Base-by-base conservation (phyloP, 2,329 filamentous ascomycete species). In the Cryphonectria japonica region DNA sequence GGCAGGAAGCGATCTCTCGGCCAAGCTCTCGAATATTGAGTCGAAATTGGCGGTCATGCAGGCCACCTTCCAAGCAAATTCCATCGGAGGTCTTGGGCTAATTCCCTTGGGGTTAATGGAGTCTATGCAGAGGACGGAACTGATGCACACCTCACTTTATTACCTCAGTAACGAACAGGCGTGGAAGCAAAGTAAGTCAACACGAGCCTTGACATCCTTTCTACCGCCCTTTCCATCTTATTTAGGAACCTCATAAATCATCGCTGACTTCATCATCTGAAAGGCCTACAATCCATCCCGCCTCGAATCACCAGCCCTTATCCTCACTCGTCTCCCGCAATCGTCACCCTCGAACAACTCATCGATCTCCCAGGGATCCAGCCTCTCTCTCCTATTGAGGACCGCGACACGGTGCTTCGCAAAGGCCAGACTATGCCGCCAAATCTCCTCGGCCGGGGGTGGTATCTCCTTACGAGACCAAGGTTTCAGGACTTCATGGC, bases 401-500 rank as follows among this genome's bases (percentile, higher is more conserved):
- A 64, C 6, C 61, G 61, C 61, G 61, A 67, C 34, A 37, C 50
- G 50, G 39, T 67, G n/a, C 65, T n/a, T 32, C 11, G 43, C 9
- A 67, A 67, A 43, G 50, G 65, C 6, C 65, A 67, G 52, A 60
- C 22, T 52, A 67, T 67, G 50, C 32, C 65, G 32, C 65, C n/a
- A 43, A 32, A 59, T 16, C 54, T 59, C 16, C 64, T 66, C 14
- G 64, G 64, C 29, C 46, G 64, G 13, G 46, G 64, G 34, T 52
- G 65, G 4, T 67, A 41, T n/a, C n/a, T 67, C 37, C 43, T 66
- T 22, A 8, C 29, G 37, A 26, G 7, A 14, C 64, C 64, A 22
- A 29, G 11, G 11, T 66, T 66, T 50, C 64, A 39, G 32, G 2
- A 66, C 7, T n/a, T 57, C 37, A 14, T 66, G 2, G 22, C 29